Evolutionary conservation across 176 grass and related monocot species (phyloP), one percentile per base, ranked within the genome.

Genomic region (Poa annua): DNA sequence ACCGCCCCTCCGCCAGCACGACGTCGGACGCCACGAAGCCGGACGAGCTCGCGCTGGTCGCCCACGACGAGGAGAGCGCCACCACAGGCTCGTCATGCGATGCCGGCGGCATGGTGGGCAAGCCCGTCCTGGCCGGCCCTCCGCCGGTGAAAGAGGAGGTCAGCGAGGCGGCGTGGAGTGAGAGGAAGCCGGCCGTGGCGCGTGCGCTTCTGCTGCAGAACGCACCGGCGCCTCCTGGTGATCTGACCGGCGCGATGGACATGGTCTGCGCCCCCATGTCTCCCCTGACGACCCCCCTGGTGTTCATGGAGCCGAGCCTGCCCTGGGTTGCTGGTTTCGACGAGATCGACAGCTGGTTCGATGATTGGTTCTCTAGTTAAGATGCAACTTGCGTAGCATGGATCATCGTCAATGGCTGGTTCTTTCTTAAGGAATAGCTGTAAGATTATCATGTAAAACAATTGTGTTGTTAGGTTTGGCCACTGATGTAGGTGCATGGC

Each of bases 341-440:
- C n/a, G 79, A 86, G 15, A 74, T 78, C 2, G 26, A 77, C 12
- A 64, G 45, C 53, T 85, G 78, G 71, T 85, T 89, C 76, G 78
- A 89, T 82, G 42, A 85, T 65, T 82, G 65, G 52, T 55, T 34
- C 61, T 33, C 38, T 20, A 69, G 20, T 34, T 32, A 52, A 74
- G 3, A 52, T 7, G 44, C 70, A 1, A 50, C 24, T 7, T 50
- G 25, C 13, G 44, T 52, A 74, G 15, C 47, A 74, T 33, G 15
- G 25, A 33, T 52, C 64, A 34, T 74, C 71, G 15, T 74, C 47
- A 20, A 32, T 50, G 44, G 44, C 45, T 25, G 6, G 70, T 47
- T 45, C 39, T 44, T 44, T 41, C 39, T 47, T 8, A 12, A 29
- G 69, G 12, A 49, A 14, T 7, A 17, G 24, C 14, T 26, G 22